Evolutionary conservation across 1,284 basidiomycete genomes (phyloP), one percentile per base, ranked within the genome.

Genomic region (Sphaerobolus stellatus): DNA sequence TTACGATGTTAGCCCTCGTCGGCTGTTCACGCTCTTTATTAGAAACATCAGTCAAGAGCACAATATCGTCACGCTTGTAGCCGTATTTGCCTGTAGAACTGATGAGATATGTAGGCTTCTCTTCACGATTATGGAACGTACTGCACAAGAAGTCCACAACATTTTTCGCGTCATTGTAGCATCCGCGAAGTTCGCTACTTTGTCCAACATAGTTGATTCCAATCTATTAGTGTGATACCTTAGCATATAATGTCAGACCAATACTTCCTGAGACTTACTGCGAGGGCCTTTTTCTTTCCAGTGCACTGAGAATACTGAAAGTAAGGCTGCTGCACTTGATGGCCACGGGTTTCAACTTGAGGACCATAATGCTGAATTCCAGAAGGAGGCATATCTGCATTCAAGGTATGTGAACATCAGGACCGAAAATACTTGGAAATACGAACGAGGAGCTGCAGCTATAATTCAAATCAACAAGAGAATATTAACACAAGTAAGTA

Each of bases 261-360:
- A 2, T 34, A 33, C 40, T 34, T 34, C 33, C 11, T 30, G 22
- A 45, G 27, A 63, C 84, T 49, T 70, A 90, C 88, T 52, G 84
- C 86, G 14, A 94, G 78, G 0, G 89, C 90, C 68, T 88, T 93
- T 71, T 82, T 88, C 71, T 77, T 86, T 25, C 90, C 88, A 29
- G 70, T 90, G 66, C 91, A 94, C 64, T 90, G 88, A 2, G 91
- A 94, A 65, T 94, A 94, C 66, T 92, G 84, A 75, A 91, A 94
- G 68, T 69, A 85, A 2, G 78, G 78, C 59, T 85, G 80, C 45
- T 78, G 75, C 49, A 68, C 66, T 38, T 76, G 75, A 41, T 83
- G 75, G 36, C 80, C 72, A 1, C 75, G 62, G 30, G 71, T 77
- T 65, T 84, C 74, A 54, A 80, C 75, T 54, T 80, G 79, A 9